Percentiles rank a stretch among this genome's conserved stretches.
These are phyloP conservation scores for Paecilomyces formosus DNA, from an alignment of 2,329 filamentous ascomycete genomes.

Conservation along the genomic window DNA sequence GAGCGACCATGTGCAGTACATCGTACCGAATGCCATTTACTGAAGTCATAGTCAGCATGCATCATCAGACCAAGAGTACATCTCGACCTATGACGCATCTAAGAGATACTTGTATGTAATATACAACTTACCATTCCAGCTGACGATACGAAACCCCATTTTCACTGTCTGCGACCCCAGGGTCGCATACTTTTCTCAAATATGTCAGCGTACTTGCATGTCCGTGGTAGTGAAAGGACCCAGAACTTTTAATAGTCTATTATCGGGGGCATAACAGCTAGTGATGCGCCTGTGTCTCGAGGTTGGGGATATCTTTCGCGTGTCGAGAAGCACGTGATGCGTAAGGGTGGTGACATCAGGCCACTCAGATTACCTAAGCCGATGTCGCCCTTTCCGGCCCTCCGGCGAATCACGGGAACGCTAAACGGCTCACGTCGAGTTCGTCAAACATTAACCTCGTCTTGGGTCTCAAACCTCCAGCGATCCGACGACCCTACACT, in stretches of 20 bases:
- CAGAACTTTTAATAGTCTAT: neutral
- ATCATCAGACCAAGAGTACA: neutral
- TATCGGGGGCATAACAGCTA: neutral
- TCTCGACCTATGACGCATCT: neutral
- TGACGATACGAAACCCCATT: slow-evolving; percentile 75
- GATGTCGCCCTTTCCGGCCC: neutral
- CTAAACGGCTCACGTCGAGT: slow-evolving; percentile 20
- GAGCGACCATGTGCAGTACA: neutral
- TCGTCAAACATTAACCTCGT: slow-evolving; percentile 8
- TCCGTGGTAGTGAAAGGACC: neutral
- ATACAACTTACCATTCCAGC: slow-evolving; percentile 65
- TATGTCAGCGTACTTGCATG: slow-evolving; percentile 2
- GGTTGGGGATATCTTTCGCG: neutral
- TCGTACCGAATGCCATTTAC: slow-evolving; percentile 70
- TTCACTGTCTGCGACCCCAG: slow-evolving; percentile 15
- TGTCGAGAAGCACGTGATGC: slow-evolving; percentile 11
- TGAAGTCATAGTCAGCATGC: slow-evolving; percentile 28
- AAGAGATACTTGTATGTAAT: neutral
- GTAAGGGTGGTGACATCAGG: slow-evolving; percentile 1
- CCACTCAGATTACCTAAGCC: neutral
- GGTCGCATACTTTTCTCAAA: slow-evolving; percentile 9
- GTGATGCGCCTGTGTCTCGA: neutral
- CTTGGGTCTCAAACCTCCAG: slow-evolving; percentile 2
- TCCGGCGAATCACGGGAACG: slow-evolving; percentile 21
- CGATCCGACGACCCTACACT: slow-evolving; percentile 1